These are phyloP conservation scores for Zizania palustris DNA, from an alignment of 202 grass and related monocot species.

Conservation along the genomic window DNA sequence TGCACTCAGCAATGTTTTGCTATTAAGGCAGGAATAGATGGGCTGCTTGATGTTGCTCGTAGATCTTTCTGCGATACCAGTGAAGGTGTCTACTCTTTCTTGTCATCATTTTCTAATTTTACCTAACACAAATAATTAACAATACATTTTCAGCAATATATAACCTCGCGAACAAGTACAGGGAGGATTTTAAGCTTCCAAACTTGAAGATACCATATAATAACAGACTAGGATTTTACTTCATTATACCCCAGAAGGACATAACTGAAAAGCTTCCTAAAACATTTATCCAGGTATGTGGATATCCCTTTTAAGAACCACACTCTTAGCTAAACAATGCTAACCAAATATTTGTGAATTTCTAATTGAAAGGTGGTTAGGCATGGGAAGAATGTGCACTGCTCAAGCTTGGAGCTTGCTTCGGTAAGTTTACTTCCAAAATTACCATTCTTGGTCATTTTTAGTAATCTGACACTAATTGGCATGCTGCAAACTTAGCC, in stretches of 20 bases:
- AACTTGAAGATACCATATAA: constrained; percentile 91
- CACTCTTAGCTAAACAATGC: constrained; percentile 40
- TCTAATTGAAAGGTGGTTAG: constrained; percentile 72
- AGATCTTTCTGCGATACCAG: constrained; percentile 88
- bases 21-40: constrained; percentile 88
- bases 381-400: constrained; percentile 91
- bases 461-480: constrained; percentile 15
- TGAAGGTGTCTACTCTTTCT: constrained; percentile 57
- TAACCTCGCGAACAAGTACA: constrained; percentile 79
- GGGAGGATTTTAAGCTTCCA: constrained; percentile 79
- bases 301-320: constrained; percentile 37
- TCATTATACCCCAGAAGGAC: constrained; percentile 87
- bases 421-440: constrained; percentile 67
- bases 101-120: constrained; percentile 26
- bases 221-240: constrained; percentile 85
- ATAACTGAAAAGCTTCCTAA: constrained; percentile 74
- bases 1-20: constrained; percentile 91
- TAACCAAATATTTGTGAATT: constrained; percentile 34
- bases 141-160: constrained; percentile 64
- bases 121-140: constrained; percentile 16
- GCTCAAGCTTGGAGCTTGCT: constrained; percentile 95
- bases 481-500: constrained; percentile 1
- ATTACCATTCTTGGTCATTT: constrained; percentile 25
- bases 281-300: constrained; percentile 86
- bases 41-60: constrained; percentile 80